These are phyloP conservation scores for Claviceps citrina DNA, from an alignment of 2,329 filamentous ascomycete genomes.

Conservation along the genomic window DNA sequence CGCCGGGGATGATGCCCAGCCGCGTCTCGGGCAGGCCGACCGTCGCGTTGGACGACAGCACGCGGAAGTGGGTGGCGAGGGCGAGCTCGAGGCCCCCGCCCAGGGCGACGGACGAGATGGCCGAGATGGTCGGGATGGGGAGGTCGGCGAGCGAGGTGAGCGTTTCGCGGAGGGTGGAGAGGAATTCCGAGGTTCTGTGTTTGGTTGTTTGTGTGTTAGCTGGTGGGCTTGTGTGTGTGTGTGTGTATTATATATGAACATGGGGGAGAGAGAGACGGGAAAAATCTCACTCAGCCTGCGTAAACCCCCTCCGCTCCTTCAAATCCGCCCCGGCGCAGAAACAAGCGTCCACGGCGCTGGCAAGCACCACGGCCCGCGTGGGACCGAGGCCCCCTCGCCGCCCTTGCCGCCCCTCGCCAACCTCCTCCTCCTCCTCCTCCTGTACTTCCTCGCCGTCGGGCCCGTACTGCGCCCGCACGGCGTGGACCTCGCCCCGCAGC, in stretches of 20 bases:
- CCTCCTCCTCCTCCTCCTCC: too few relatives aligned
- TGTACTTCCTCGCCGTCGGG: conserved; percentile 39
- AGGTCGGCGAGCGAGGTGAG: conserved; percentile 59
- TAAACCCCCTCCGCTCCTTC: conserved; percentile 71
- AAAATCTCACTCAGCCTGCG: conserved; percentile 51
- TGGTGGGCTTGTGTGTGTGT: too few relatives aligned
- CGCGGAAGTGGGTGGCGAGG: conserved; percentile 74
- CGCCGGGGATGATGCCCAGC: conserved; percentile 85
- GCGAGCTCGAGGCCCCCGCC: conserved; percentile 91
- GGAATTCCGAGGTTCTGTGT: conserved; percentile 69
- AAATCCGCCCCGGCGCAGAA: conserved; percentile 94
- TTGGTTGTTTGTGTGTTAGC: too few relatives aligned
- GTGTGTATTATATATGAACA: too few relatives aligned
- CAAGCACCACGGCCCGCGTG: conserved; percentile 69
- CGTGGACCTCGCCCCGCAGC: conserved; percentile 56
- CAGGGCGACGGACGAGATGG: conserved; percentile 71
- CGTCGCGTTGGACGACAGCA: conserved; percentile 62
- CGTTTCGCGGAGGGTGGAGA: conserved; percentile 59
- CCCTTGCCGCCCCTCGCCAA: too few relatives aligned
- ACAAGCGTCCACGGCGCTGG: conserved; percentile 67
- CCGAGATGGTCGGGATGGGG: conserved; percentile 78
- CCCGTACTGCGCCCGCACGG: conserved; percentile 49
- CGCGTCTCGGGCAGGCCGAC: conserved; percentile 84
- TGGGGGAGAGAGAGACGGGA: neutral
- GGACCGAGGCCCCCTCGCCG: conserved; percentile 35